These are phyloP conservation scores for Leishmania lainsoni DNA, from an alignment of 208 protist species.

Conservation along the genomic window DNA sequence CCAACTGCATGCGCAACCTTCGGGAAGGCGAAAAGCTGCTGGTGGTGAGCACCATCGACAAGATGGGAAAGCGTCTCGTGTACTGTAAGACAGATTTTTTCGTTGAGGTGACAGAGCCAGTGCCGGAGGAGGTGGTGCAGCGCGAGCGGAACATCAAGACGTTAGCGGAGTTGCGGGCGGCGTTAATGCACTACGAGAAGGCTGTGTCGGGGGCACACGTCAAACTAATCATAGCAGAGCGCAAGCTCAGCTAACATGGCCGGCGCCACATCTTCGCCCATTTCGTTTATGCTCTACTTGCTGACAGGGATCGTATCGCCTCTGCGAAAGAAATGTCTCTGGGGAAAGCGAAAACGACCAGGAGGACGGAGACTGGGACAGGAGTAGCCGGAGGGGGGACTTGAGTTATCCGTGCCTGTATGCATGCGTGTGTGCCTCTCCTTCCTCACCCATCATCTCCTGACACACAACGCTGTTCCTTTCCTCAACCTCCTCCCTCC, in stretches of 20 bases:
- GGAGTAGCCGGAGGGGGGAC: background rate
- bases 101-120: slow-evolving; percentile 17
- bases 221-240: slow-evolving; percentile 55
- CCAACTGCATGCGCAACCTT: slow-evolving; percentile 42
- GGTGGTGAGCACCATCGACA: slow-evolving; percentile 67
- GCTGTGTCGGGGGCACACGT: slow-evolving; percentile 59
- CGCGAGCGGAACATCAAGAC: slow-evolving; percentile 27
- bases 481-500: background rate
- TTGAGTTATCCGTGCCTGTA: background rate
- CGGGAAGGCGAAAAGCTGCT: slow-evolving; percentile 47
- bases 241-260: slow-evolving; percentile 16
- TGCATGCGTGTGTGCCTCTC: background rate
- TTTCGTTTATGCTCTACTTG: background rate
- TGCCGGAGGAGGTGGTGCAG: slow-evolving; percentile 20
- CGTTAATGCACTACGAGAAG: slow-evolving; percentile 43
- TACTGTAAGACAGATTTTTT: slow-evolving; percentile 63
- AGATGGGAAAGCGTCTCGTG: slow-evolving; percentile 71
- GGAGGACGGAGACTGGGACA: background rate
- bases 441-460: background rate
- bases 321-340: background rate
- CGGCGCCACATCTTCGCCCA: background rate
- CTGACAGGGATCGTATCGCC: background rate
- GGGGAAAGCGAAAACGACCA: background rate
- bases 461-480: background rate
- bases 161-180: slow-evolving; percentile 39